Percentiles rank a stretch among this genome's conserved stretches.
Evolutionary conservation across 139 green algal genomes (phyloP).

Genomic region (Tetradesmus obliquus): DNA sequence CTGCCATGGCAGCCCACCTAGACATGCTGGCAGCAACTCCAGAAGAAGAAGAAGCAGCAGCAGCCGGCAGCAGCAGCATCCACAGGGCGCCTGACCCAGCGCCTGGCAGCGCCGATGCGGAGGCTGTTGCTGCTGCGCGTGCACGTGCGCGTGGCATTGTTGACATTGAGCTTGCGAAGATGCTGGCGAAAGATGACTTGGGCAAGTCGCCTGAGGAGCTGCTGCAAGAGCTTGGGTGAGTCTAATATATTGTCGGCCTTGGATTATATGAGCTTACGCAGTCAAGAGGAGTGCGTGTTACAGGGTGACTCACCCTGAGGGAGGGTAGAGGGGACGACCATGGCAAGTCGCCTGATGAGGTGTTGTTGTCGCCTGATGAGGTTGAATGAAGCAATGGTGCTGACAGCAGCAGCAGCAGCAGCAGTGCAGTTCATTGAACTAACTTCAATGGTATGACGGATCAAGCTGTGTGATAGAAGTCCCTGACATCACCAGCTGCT

Average conservation of each 20-base stretch:
- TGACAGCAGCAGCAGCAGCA: too few species aligned
- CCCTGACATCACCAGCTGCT: too few species aligned
- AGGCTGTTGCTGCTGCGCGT: neutral
- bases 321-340: too few species aligned
- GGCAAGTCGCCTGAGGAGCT: neutral
- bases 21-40: constrained; percentile 20
- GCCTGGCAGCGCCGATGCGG: neutral
- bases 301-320: too few species aligned
- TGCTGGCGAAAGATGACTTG: constrained; percentile 1
- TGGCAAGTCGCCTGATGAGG: too few species aligned
- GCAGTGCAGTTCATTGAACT: too few species aligned
- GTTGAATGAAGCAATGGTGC: too few species aligned
- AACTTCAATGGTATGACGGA: too few species aligned
- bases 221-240: neutral
- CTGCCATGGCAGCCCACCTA: constrained; percentile 26
- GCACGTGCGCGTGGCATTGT: neutral
- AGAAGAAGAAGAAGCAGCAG: neutral
- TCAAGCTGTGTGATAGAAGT: too few species aligned
- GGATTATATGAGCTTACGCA: too few species aligned
- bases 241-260: neutral
- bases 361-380: too few species aligned
- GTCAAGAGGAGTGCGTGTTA: too few species aligned
- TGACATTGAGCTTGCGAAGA: neutral
- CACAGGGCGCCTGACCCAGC: neutral
- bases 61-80: neutral